Conservation (phyloP, 192 early-diverging fungal species). For the Mortierella antarctica region DNA sequence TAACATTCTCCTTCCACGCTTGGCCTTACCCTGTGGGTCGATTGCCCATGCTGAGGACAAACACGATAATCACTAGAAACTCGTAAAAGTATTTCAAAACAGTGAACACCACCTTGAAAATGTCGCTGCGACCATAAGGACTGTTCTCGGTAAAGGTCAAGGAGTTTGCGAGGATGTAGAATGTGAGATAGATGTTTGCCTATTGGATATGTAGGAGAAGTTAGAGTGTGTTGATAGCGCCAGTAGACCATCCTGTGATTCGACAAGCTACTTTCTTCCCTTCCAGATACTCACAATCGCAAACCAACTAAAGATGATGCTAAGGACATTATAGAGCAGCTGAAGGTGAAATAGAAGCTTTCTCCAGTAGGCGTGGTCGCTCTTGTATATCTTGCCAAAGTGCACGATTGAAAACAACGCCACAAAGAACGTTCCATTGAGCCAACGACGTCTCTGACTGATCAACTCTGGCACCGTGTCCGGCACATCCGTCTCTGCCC, state of each 20-base stretch:
- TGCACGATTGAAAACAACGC: constrained; percentile 75
- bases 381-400: constrained; percentile 70
- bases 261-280: neutral
- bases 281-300: constrained; percentile 62
- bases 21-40: constrained; percentile 81
- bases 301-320: constrained; percentile 93
- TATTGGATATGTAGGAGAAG: neutral
- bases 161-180: constrained; percentile 62
- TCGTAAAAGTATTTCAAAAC: constrained; percentile 81
- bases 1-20: neutral
- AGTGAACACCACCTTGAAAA: constrained; percentile 71
- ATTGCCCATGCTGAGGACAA: constrained; percentile 94
- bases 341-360: constrained; percentile 79
- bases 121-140: constrained; percentile 51
- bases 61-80: constrained; percentile 74
- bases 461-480: constrained; percentile 79
- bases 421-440: constrained; percentile 86
- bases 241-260: neutral
- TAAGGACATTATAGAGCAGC: constrained; percentile 85
- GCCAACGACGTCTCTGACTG: constrained; percentile 84
- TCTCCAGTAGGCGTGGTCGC: constrained; percentile 74
- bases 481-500: constrained; percentile 85
- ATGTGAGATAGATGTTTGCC: constrained; percentile 76
- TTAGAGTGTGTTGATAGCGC: neutral
- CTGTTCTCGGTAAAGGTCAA: constrained; percentile 55